phyloP scores from a whole-genome alignment of 768 basidiomycete species.

The Hortiboletus flavorubellus region DNA sequence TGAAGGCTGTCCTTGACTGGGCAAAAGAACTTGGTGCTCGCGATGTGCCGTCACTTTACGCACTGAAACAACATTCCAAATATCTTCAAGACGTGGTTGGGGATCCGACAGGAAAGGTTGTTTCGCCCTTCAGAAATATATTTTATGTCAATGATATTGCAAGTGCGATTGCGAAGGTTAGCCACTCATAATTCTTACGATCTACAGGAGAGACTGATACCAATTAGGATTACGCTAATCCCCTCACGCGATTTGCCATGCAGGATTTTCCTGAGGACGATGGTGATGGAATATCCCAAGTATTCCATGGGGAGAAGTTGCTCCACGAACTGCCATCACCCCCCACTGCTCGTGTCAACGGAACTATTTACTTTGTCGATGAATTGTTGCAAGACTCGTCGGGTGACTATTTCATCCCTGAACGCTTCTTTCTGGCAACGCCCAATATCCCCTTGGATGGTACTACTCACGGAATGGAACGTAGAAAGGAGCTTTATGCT shows the following conservation, averaged over 20 bases:
- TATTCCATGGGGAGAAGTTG: background rate
- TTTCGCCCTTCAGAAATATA: background rate
- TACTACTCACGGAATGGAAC: no score
- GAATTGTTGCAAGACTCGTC: background rate
- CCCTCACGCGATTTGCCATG: background rate
- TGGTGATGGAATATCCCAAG: background rate
- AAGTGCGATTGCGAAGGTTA: background rate
- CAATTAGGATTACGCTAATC: background rate
- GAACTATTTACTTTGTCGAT: background rate
- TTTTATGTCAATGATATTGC: background rate
- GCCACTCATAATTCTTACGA: background rate
- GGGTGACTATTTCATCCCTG: constrained; percentile 16
- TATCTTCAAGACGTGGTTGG: no score
- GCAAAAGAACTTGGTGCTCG: no score
- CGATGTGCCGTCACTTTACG: no score
- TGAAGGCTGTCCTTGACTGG: no score
- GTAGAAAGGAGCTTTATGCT: no score
- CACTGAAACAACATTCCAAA: no score
- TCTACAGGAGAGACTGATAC: no score
- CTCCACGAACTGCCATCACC: background rate
- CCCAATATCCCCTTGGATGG: no score
- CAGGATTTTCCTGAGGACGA: constrained; percentile 3
- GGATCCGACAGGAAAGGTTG: background rate
- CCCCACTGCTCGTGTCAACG: background rate
- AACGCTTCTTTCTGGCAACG: background rate